Evolutionary conservation across 23 red algal species (phyloP).

Genomic region (Gracilaria vermiculophylla): DNA sequence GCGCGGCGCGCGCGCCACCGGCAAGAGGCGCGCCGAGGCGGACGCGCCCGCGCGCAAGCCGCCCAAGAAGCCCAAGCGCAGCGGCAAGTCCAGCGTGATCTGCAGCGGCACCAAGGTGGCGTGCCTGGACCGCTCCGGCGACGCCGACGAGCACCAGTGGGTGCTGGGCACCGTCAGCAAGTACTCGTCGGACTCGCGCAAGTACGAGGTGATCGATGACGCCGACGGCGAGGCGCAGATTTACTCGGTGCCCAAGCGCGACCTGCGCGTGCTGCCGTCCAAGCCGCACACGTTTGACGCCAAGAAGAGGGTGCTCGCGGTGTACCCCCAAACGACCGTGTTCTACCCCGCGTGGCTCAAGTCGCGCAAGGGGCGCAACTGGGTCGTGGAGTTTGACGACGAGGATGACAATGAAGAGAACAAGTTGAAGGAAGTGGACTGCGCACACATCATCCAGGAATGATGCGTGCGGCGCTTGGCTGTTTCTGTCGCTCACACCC

Average conservation of each 20-base stretch:
- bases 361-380: slow-evolving; percentile 70
- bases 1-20: not conserved
- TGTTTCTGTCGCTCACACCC: not conserved
- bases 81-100: slow-evolving; percentile 35
- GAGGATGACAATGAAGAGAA: slow-evolving; percentile 84
- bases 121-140: slow-evolving; percentile 59
- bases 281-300: slow-evolving; percentile 43
- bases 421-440: slow-evolving; percentile 57
- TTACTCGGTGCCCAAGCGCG: slow-evolving; percentile 36
- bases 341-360: slow-evolving; percentile 85
- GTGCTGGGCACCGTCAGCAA: slow-evolving; percentile 76
- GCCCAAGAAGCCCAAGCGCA: slow-evolving; percentile 36
- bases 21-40: not conserved
- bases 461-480: not conserved
- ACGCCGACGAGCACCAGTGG: slow-evolving; percentile 70
- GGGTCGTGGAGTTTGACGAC: slow-evolving; percentile 84
- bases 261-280: slow-evolving; percentile 61
- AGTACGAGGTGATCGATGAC: slow-evolving; percentile 86
- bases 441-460: slow-evolving; percentile 44
- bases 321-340: slow-evolving; percentile 87
- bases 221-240: slow-evolving; percentile 82
- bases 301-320: slow-evolving; percentile 72
- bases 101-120: slow-evolving; percentile 83
- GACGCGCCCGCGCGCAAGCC: slow-evolving; percentile 27
- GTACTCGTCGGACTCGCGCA: slow-evolving; percentile 60